Evolutionary conservation across 208 protist species (phyloP), one percentile per base, ranked within the genome.

Genomic region (Trypanosoma grayi): DNA sequence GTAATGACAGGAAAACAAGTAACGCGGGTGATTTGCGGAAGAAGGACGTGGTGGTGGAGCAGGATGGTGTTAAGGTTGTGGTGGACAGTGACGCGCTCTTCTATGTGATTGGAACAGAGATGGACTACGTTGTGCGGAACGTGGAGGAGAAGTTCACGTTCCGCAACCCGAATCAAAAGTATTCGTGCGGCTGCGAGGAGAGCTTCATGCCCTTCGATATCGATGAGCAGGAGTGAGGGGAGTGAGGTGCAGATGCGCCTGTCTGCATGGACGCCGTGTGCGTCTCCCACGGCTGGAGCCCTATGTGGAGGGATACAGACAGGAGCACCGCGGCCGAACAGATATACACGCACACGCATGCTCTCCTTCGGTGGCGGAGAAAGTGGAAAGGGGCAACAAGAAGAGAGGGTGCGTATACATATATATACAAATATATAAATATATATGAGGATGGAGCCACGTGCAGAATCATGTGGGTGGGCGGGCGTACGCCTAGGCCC

Each of bases 61-160:
- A 97, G 60, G 84, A 97, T 46, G 95, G 94, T 11, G 81, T 98
- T 13, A 95, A 89, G 64, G 84, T 98, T 2, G 80, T 97, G 34
- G 92, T 98, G 10, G 94, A 97, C 37, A 79, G 66, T 18, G 87
- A 95, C 54, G 97, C 97, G 20, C 81, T 98, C 31, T 95, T 99
- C 67, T 97, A 98, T 60, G 92, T 99, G 13, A 97, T 98, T 67
- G 97, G 97, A 7, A 98, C 97, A 7, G 86, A 97, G 59, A 98
- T 99, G 96, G 97, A 99, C 65, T 99, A 95, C 63, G 75, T 95
- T 11, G 84, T 96, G 37, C 71, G 88, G n/a, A 90, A 97, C 51
- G 80, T 98, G 14, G 87, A 93, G 63, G 87, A 95, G 55, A 97
- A 98, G 66, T 99, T 99, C 70, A 96, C 96, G 11, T 99, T 99